phyloP scores from a whole-genome alignment of 73 alveolate species.

The Tetrahymena elliotti region DNA sequence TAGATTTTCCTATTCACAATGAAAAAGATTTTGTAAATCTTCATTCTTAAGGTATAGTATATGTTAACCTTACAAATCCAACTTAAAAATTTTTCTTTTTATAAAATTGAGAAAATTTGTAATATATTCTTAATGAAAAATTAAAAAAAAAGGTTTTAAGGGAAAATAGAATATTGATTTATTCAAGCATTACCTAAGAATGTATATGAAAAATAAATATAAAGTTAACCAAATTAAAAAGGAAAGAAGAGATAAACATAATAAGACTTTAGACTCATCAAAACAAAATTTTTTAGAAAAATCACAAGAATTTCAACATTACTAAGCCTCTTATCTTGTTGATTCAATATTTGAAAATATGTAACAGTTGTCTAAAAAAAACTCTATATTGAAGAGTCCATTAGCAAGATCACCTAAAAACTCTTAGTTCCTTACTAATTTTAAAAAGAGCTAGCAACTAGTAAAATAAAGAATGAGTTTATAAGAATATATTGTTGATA shows the following conservation, averaged over 20 bases:
- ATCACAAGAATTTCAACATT: neutral
- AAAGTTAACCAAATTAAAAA: neutral
- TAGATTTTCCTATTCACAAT: neutral
- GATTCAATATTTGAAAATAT: neutral
- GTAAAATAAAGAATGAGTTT: neutral
- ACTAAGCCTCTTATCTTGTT: neutral
- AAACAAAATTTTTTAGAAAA: neutral
- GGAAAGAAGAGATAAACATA: neutral
- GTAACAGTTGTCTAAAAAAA: neutral
- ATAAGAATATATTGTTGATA: neutral
- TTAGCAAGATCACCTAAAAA: neutral
- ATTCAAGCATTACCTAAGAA: neutral
- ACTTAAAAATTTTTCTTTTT: too few relatives aligned
- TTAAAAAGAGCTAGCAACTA: neutral
- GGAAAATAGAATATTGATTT: neutral
- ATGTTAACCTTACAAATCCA: neutral
- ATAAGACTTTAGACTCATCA: neutral
- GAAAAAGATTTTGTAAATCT: neutral
- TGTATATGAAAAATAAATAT: neutral
- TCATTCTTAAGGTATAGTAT: neutral
- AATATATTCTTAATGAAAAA: too few relatives aligned
- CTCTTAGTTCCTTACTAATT: neutral
- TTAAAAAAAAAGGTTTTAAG: neutral
- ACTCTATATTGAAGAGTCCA: neutral
- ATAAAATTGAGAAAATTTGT: too few relatives aligned